Base-by-base conservation (phyloP, 768 basidiomycete genomes). In the Rhodotorula babjevae region DNA sequence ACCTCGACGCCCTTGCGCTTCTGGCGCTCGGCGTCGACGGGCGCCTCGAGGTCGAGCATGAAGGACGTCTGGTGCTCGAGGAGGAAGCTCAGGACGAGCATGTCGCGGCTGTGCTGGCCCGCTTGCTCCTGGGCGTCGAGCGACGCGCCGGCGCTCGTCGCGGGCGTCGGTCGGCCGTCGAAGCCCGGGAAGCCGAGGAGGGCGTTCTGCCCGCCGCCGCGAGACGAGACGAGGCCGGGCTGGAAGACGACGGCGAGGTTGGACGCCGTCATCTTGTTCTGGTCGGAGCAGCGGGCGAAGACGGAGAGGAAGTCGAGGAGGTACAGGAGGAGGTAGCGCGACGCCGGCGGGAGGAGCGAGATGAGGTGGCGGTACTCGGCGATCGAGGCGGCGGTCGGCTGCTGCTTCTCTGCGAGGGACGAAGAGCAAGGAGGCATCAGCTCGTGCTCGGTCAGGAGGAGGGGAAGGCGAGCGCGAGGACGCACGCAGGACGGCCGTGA, bases 211-310 rank as follows among this genome's bases (percentile, higher is more conserved):
- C 69, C 67, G 2, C 68, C 65, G 23, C 67, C 55, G 9, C 4
- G 93, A 90, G 80, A 93, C 92, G 92, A 90, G 70, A 99, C 88
- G 10, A 99, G 84, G 27, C 94, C 96, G 0, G 96, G 96, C 69
- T 93, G 90, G 82, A 99, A 99, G 75, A 98, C 95, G 59, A 95
- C 90, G 27, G 95, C 96, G 29, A 99, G 87, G 82, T 99, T 95
- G 92, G 79, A 36, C 31, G 95, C 90, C 1, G 90, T 94, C 95
- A 99, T 99, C 61, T 94, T 83, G 81, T 99, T 99, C 83, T 89
- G 89, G 74, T 92, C 90, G 58, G 88, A 86, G 80, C 92, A 94
- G 69, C 90, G 87, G 7, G 93, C 89, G 82, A 98, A 98, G 15
- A 99, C 95, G 63, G 91, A 92, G 64, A 99, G 84, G 42, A 99